Evolutionary conservation across 2,329 filamentous ascomycete genomes (phyloP), one percentile per base, ranked within the genome.

Genomic region (Colletotrichum siamense): DNA sequence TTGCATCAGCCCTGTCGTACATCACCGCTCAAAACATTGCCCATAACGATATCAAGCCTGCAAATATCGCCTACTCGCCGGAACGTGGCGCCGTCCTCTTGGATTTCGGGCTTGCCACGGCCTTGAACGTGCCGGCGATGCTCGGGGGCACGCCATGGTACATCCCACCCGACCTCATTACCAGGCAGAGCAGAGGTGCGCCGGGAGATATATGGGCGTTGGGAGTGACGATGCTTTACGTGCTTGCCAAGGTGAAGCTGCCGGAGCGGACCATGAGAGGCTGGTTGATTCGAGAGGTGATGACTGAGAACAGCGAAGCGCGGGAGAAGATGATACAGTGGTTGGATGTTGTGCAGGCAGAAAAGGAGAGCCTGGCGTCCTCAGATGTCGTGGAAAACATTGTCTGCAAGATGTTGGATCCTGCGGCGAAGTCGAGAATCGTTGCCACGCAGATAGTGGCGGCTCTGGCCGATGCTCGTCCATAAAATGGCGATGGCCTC

Each of bases 161-260:
- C 24, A 24, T 78, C 36, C 64, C 71, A 16, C 75, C 71, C 13
- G 75, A 78, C 13, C 68, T 72, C 39, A 15, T 75, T 16, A 30
- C 52, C 8, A 22, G 61, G 22, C 44, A 62, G 18, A 63, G 34
- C 26, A 52, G 65, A 34, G 65, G 67, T 18, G 3, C 16, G 30
- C 44, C 28, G n/a, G 63, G 70, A 39, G 73, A 76, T 36, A 59
- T 78, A 7, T 77, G 32, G 72, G 69, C 77, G 30, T 32, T 78
- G 6, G 77, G 77, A 22, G 44, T 78, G 26, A 76, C 70, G 34
- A 76, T 77, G 73, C 70, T 78, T 5, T 78, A 71, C 44, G 39
- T 77, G 28, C 66, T 76, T 8, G 70, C 69, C 30, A 39, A n/a
- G 16, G 57, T 73, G 4, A 61, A 12, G 3, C 49, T 66, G 28